Conservation (phyloP, 345 rosid species). For the Salix udensis region DNA sequence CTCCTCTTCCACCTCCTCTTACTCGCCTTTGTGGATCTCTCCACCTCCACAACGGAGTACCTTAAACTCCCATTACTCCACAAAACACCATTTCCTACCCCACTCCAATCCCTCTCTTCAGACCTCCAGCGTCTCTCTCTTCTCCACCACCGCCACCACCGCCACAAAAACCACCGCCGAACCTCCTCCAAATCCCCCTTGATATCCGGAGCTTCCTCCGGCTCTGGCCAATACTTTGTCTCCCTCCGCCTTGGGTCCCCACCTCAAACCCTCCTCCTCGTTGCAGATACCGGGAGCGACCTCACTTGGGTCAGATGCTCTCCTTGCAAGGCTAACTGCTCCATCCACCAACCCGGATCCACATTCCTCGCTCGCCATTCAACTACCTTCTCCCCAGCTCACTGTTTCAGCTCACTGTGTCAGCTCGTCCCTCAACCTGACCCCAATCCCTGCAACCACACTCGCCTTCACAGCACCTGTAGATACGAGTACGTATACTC, state of each 20-base stretch:
- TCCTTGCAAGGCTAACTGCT: slow-evolving; percentile 55
- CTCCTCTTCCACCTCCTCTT: slow-evolving; percentile 7
- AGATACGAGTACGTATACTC: slow-evolving; percentile 66
- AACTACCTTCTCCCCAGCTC: slow-evolving; percentile 60
- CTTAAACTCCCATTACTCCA: slow-evolving; percentile 68
- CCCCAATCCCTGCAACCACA: slow-evolving; percentile 47
- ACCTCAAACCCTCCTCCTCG: slow-evolving; percentile 64
- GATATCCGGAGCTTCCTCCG: slow-evolving; percentile 67
- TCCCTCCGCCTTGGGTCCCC: slow-evolving; percentile 71
- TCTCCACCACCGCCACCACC: slow-evolving; percentile 25
- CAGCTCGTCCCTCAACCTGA: slow-evolving; percentile 52
- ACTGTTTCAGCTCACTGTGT: slow-evolving; percentile 58
- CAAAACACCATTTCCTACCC: slow-evolving; percentile 39
- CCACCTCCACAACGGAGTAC: slow-evolving; percentile 18
- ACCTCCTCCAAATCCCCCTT: slow-evolving; percentile 50
- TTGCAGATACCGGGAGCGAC: slow-evolving; percentile 85
- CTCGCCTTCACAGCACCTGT: slow-evolving; percentile 72
- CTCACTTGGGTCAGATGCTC: slow-evolving; percentile 86
- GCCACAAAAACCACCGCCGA: slow-evolving; percentile 14
- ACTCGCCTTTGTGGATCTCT: neutral
- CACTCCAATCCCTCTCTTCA: slow-evolving; percentile 34
- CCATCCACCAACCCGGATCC: slow-evolving; percentile 46
- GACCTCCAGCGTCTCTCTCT: slow-evolving; percentile 48
- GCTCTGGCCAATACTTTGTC: slow-evolving; percentile 84
- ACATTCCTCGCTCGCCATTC: slow-evolving; percentile 75